phyloP scores from a whole-genome alignment of 2,329 filamentous ascomycete species.

The Cladophialophora psammophila region DNA sequence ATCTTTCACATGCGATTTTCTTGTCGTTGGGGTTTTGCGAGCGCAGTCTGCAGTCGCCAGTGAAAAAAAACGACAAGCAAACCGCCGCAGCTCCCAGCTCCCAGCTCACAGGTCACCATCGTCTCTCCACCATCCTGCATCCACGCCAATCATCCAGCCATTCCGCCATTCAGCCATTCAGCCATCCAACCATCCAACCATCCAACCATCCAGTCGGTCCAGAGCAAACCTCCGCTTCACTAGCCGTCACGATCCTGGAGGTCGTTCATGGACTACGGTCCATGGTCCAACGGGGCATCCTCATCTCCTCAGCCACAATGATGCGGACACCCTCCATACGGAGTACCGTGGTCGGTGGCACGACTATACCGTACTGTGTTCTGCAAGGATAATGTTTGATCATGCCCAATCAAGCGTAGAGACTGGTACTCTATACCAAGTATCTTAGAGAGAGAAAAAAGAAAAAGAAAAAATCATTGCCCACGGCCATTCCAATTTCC shows the following conservation, averaged over 20 bases:
- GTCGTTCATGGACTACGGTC: not conserved
- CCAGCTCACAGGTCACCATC: too few species aligned
- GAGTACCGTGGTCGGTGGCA: not conserved
- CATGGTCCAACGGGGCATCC: not conserved
- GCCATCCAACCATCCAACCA: not conserved
- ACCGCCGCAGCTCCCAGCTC: not conserved
- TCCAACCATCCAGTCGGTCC: not conserved
- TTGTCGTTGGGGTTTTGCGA: slow-evolving; percentile 9
- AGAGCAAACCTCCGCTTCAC: not conserved
- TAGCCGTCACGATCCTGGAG: not conserved
- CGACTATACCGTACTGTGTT: not conserved
- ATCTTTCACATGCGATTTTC: slow-evolving; percentile 32
- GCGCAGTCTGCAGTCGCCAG: slow-evolving; percentile 4
- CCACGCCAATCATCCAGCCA: not conserved
- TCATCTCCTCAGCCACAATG: not conserved
- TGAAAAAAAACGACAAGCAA: slow-evolving; percentile 5
- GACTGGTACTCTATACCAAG: not conserved
- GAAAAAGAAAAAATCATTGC: too few species aligned
- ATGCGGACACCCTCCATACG: not conserved
- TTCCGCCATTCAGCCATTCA: not conserved
- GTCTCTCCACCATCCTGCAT: not conserved
- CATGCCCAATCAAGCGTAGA: not conserved
- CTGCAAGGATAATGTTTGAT: not conserved
- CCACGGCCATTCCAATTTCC: not conserved
- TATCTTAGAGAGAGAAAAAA: not conserved